Base-by-base conservation (phyloP, 148 eudicot species). In the Mesembryanthemum crystallinum region DNA sequence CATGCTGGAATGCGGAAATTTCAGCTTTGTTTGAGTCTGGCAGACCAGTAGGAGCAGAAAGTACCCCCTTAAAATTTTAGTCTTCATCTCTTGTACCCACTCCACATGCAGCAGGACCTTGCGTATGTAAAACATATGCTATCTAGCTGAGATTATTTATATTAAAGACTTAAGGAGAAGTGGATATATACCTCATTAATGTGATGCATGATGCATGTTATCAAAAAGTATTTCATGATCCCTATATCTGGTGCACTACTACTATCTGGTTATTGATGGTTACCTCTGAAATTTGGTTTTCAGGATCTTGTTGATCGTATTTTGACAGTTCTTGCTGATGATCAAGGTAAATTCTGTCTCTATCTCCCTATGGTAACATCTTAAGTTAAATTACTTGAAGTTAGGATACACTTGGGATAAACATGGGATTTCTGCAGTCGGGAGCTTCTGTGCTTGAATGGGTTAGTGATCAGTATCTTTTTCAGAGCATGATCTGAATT, bases 251-350 rank as follows among this genome's bases (percentile, higher is more conserved):
- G 25, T 21, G 61, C 10, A n/a, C 4, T n/a, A n/a, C 4, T n/a
- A 23, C 61, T 57, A 23, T 18, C 27, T 57, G 61, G 27, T 57
- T 57, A 10, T 37, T 43, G 1, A 18, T 76, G 27, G 39, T 17
- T 49, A 20, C 12, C 51, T 32, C 3, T 23, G 20, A 54, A 42
- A 54, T 7, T 21, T 71, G 61, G 45, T 63, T 71, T 83, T 74
- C 84, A 95, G 99, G 99, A 95, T 81, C 99, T 92, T 42, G 88
- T 89, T 83, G 99, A 92, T 76, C 82, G 94, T 58, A 89, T 95
- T 86, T 70, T 89, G 85, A 80, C 86, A 54, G 79, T 86, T 72
- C 84, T 92, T 71, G 87, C 88, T 55, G 89, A 88, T 79, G 99
- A 90, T 64, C 91, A 88, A 89, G 99, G 99, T 93, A 85, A 80